Percentiles rank a stretch among this genome's conserved stretches.
These are phyloP conservation scores for Colletotrichum lupini DNA, from an alignment of 2,329 filamentous ascomycete species.

Conservation along the genomic window DNA sequence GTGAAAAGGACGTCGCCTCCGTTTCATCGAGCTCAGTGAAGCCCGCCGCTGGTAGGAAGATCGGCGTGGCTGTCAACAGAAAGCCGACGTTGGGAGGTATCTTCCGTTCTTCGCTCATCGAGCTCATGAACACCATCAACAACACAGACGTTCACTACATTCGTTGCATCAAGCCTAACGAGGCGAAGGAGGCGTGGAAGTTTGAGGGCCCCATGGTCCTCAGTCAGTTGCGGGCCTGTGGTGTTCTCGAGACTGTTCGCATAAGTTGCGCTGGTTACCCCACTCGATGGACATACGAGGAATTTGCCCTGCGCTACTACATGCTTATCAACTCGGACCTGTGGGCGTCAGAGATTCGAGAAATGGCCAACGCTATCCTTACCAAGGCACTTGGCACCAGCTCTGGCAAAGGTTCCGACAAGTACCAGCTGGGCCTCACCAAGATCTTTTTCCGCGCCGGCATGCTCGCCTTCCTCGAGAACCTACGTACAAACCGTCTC, in stretches of 20 bases:
- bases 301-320: slow-evolving; percentile 97
- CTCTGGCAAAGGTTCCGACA: slow-evolving; percentile 81
- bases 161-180: slow-evolving; percentile 98
- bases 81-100: slow-evolving; percentile 98
- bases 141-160: slow-evolving; percentile 99
- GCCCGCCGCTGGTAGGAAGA: slow-evolving; percentile 83
- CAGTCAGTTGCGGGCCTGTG: slow-evolving; percentile 95
- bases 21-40: slow-evolving; percentile 78
- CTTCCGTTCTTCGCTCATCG: slow-evolving; percentile 97
- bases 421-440: slow-evolving; percentile 96
- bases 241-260: slow-evolving; percentile 97
- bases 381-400: slow-evolving; percentile 86
- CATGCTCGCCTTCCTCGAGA: slow-evolving; percentile 98
- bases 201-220: slow-evolving; percentile 99
- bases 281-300: slow-evolving; percentile 98
- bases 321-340: slow-evolving; percentile 91
- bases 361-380: slow-evolving; percentile 94
- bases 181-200: slow-evolving; percentile 95
- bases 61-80: slow-evolving; percentile 90
- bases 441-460: slow-evolving; percentile 99
- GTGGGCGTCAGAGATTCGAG: slow-evolving; percentile 93
- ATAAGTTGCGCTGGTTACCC: slow-evolving; percentile 98
- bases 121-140: slow-evolving; percentile 98
- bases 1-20: slow-evolving; percentile 85
- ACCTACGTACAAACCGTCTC: slow-evolving; percentile 87